Percentiles rank a stretch among this genome's conserved stretches.
Conservation (phyloP, 2,329 filamentous ascomycete genomes). For the Sordariomycetes sp. region DNA sequence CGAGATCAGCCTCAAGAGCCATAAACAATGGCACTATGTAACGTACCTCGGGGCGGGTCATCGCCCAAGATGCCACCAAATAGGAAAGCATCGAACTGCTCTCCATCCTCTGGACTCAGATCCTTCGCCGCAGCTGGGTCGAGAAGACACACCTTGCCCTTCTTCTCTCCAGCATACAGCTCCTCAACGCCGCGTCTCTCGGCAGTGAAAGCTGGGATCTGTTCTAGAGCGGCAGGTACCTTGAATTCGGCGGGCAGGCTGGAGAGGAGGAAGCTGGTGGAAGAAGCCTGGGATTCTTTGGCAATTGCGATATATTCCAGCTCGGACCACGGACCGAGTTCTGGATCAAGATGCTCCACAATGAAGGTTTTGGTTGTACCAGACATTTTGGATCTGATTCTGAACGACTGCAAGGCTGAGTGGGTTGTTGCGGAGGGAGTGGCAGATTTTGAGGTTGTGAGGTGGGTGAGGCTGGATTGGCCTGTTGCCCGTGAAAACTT, state of each 20-base stretch:
- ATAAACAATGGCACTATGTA: too few relatives aligned
- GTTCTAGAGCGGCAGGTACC: constrained; percentile 48
- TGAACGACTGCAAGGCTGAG: too few relatives aligned
- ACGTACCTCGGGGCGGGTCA: constrained; percentile 80
- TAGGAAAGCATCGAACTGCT: constrained; percentile 79
- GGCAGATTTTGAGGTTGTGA: too few relatives aligned
- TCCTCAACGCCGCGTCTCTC: constrained; percentile 75
- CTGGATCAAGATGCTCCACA: constrained; percentile 92
- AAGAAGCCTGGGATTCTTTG: constrained; percentile 60
- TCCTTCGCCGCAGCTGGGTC: constrained; percentile 80
- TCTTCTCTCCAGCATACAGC: constrained; percentile 63
- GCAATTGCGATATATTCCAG: constrained; percentile 89
- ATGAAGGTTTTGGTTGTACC: constrained; percentile 64
- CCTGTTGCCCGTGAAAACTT: too few relatives aligned
- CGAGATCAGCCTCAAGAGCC: too few relatives aligned
- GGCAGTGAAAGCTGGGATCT: constrained; percentile 55
- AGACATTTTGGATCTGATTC: constrained; percentile 8
- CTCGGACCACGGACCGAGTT: constrained; percentile 88
- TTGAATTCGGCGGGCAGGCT: constrained; percentile 65
- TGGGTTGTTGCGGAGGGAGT: background rate
- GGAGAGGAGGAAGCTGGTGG: constrained; percentile 69
- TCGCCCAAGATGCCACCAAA: constrained; percentile 96
- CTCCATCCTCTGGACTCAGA: constrained; percentile 72
- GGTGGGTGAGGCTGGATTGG: too few relatives aligned
- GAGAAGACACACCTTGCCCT: constrained; percentile 74